A percentile compares a stretch with the other conserved stretches of the same genome.
These are phyloP conservation scores for Tricholoma sp. DNA, from an alignment of 768 basidiomycete species.

Conservation along the genomic window DNA sequence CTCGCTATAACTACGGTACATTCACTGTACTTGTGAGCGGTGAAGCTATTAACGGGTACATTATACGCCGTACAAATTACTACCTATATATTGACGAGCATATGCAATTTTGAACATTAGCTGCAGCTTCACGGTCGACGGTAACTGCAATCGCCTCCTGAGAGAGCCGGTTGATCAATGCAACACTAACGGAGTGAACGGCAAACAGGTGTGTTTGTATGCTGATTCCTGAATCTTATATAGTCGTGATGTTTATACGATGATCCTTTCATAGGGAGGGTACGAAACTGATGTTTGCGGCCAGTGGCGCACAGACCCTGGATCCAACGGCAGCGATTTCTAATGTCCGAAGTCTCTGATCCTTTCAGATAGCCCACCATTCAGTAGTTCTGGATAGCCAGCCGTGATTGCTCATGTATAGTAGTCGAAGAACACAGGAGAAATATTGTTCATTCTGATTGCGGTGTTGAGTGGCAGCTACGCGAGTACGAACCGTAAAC, in stretches of 20 bases:
- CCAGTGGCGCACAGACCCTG: conserved; percentile 13
- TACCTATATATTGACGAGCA: not conserved
- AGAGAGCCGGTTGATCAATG: conserved; percentile 11
- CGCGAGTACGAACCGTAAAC: no score
- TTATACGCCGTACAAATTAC: not conserved
- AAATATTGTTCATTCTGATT: not conserved
- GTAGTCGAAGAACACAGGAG: not conserved
- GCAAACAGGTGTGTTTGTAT: not conserved
- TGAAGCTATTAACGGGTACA: conserved; percentile 6
- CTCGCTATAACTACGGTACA: conserved; percentile 7
- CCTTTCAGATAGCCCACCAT: not conserved
- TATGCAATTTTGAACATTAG: not conserved
- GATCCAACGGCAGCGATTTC: conserved; percentile 5
- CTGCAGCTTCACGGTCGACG: conserved; percentile 9
- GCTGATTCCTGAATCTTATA: not conserved
- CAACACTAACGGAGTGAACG: conserved; percentile 12
- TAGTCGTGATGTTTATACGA: not conserved
- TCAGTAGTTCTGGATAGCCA: not conserved
- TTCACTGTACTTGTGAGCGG: conserved; percentile 7
- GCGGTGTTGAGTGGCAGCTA: not conserved
- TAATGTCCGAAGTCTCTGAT: not conserved
- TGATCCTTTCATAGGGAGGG: conserved; percentile 7
- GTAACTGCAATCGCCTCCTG: conserved; percentile 16
- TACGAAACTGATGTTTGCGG: conserved; percentile 14
- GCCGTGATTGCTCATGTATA: not conserved